Evolutionary conservation across 192 early-diverging fungal species (phyloP).

Genomic region (Backusella sp.): DNA sequence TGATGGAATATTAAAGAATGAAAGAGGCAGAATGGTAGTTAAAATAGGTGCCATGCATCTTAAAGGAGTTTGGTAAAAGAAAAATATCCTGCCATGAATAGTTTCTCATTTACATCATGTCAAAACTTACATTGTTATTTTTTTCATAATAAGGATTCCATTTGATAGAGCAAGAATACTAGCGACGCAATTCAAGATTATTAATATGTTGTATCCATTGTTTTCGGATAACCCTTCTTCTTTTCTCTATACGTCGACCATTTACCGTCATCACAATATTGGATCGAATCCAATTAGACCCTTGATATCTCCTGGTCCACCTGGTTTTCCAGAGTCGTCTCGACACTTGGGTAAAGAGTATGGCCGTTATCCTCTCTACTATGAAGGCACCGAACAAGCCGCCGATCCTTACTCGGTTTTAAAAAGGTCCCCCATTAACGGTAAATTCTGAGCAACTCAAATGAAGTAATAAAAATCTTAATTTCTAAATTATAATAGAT

Average conservation of each 20-base stretch:
- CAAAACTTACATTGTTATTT: no score
- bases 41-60: constrained; percentile 85
- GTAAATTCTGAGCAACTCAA: background rate
- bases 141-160: constrained; percentile 42
- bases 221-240: constrained; percentile 68
- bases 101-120: no score
- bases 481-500: background rate
- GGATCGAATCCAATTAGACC: background rate
- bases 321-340: background rate
- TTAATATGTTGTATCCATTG: constrained; percentile 67
- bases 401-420: background rate
- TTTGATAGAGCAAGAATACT: constrained; percentile 63
- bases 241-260: constrained; percentile 48
- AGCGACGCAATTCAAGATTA: constrained; percentile 72
- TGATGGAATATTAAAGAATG: constrained; percentile 83
- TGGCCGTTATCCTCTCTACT: no score
- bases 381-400: background rate
- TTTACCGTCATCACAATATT: background rate
- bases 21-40: constrained; percentile 79
- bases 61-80: constrained; percentile 76
- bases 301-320: background rate
- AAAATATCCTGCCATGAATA: constrained; percentile 10
- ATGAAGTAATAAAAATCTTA: constrained; percentile 3
- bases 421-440: background rate
- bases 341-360: background rate